phyloP scores from a whole-genome alignment of 768 basidiomycete species.

The Leccinum incarnatum region DNA sequence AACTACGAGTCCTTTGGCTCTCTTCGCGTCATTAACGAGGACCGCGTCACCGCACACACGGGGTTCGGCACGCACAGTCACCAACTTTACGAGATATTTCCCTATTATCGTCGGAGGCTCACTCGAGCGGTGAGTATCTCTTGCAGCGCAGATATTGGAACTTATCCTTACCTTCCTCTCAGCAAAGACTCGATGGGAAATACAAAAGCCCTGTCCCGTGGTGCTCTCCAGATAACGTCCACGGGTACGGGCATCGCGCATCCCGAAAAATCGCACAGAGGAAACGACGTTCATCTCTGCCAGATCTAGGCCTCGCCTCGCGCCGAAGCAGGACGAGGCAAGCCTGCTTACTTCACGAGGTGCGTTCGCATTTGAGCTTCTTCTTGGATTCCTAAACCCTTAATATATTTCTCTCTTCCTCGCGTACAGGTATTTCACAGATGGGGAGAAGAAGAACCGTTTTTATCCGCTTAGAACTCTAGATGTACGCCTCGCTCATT shows the following conservation, averaged over 20 bases:
- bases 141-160: background rate
- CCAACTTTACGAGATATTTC: slow-evolving; percentile 88
- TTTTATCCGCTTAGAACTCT: slow-evolving; percentile 65
- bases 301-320: slow-evolving; percentile 69
- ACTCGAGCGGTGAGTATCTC: slow-evolving; percentile 68
- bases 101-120: slow-evolving; percentile 75
- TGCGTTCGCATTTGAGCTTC: slow-evolving; percentile 13
- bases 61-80: slow-evolving; percentile 89
- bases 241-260: slow-evolving; percentile 92
- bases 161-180: background rate
- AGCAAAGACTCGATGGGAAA: slow-evolving; percentile 94
- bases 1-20: slow-evolving; percentile 62
- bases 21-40: slow-evolving; percentile 91
- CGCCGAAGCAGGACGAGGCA: slow-evolving; percentile 19
- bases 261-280: slow-evolving; percentile 59
- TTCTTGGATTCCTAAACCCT: background rate
- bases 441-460: slow-evolving; percentile 75
- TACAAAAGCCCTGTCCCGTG: slow-evolving; percentile 82
- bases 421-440: slow-evolving; percentile 60
- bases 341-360: slow-evolving; percentile 85
- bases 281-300: slow-evolving; percentile 52
- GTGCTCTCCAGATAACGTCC: slow-evolving; percentile 88
- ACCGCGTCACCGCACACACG: slow-evolving; percentile 70
- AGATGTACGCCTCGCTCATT: slow-evolving; percentile 74
- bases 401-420: background rate